A percentile compares a stretch with the other conserved stretches of the same genome.
Evolutionary conservation across 2,329 filamentous ascomycete species (phyloP).

Genomic region (Penicillium sp.): DNA sequence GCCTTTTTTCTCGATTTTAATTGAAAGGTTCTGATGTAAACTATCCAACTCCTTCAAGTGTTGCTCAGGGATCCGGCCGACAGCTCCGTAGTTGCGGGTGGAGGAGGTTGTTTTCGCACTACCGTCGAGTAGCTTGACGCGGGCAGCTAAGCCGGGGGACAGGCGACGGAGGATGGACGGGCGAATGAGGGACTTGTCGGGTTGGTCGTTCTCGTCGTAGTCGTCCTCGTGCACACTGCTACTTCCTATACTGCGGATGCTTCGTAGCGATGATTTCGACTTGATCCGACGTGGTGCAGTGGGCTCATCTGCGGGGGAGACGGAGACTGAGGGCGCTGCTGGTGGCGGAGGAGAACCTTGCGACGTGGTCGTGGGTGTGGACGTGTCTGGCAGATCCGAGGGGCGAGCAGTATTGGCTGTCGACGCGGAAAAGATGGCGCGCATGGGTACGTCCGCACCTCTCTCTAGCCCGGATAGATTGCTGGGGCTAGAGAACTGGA

Average conservation of each 20-base stretch:
- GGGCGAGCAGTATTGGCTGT: constrained; percentile 34
- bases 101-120: constrained; percentile 33
- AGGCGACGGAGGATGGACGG: constrained; percentile 47
- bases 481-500: constrained; percentile 21
- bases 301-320: constrained; percentile 35
- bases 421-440: constrained; percentile 41
- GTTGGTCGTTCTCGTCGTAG: constrained; percentile 20
- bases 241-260: constrained; percentile 40
- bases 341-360: constrained; percentile 36
- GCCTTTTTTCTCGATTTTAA: constrained; percentile 44
- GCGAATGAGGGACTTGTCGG: constrained; percentile 36
- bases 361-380: constrained; percentile 33
- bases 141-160: constrained; percentile 48
- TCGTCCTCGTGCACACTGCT: constrained; percentile 41
- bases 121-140: constrained; percentile 48
- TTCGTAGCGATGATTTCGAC: constrained; percentile 44
- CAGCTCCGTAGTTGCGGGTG: constrained; percentile 31
- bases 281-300: constrained; percentile 36
- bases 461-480: constrained; percentile 26
- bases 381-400: constrained; percentile 31
- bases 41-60: constrained; percentile 48
- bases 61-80: constrained; percentile 47
- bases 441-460: constrained; percentile 39
- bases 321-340: constrained; percentile 31
- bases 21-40: constrained; percentile 44